phyloP scores from a whole-genome alignment of 2,329 filamentous ascomycete genomes.

The Alternaria sp. region DNA sequence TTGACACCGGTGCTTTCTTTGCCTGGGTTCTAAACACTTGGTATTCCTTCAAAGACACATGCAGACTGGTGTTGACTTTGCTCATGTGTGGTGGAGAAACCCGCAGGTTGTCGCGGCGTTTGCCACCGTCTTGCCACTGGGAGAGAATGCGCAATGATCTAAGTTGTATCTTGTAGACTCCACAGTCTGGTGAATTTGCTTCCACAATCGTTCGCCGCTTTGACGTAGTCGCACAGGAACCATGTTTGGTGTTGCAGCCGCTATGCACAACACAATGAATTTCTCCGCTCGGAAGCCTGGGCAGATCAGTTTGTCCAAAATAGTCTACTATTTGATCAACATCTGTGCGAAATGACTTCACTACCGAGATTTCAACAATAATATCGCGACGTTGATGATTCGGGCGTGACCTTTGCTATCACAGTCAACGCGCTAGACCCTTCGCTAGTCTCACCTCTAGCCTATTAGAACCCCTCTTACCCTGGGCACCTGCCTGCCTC shows the following conservation, averaged over 20 bases:
- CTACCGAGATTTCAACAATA: not conserved
- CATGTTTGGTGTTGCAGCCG: not conserved
- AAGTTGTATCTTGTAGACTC: not conserved
- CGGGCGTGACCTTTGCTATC: not conserved
- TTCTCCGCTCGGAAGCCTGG: not conserved
- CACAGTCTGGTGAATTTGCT: not conserved
- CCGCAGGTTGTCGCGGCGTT: not conserved
- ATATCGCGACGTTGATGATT: not conserved
- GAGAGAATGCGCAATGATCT: not conserved
- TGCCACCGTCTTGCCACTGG: not conserved
- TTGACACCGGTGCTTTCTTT: not conserved
- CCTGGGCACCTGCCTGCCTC: not conserved
- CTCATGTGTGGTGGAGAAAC: not conserved
- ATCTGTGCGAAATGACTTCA: not conserved
- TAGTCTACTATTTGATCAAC: not conserved
- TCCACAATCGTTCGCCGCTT: not conserved
- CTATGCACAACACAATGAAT: not conserved
- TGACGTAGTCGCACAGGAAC: not conserved
- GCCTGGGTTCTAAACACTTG: not conserved
- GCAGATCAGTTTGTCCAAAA: not conserved
- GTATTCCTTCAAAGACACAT: not conserved
- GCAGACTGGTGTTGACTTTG: not conserved
- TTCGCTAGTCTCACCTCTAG: not conserved
- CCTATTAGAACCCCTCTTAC: not conserved
- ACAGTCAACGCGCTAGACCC: not conserved